A percentile compares a stretch with the other conserved stretches of the same genome.
These are phyloP conservation scores for Poteriospumella lacustris DNA, from an alignment of 108 stramenopile genomes.

Conservation along the genomic window DNA sequence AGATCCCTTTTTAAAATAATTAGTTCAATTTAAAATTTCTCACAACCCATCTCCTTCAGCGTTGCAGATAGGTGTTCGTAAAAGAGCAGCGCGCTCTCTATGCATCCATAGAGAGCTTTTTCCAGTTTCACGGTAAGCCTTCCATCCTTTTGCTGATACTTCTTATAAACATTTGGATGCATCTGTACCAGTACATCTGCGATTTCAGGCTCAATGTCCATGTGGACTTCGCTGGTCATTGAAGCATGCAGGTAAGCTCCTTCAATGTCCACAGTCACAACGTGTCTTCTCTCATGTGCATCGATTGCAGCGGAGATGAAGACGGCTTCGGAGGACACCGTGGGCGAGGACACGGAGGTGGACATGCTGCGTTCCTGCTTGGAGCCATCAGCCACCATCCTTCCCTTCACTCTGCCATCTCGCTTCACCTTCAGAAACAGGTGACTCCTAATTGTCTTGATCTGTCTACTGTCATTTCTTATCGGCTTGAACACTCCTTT, in stretches of 20 bases:
- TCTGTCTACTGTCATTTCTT: not conserved
- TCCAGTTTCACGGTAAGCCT: not conserved
- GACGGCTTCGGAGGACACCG: conserved; percentile 13
- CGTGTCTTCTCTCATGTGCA: conserved; percentile 10
- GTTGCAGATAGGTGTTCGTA: not conserved
- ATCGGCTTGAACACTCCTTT: not conserved
- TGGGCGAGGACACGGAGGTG: not conserved
- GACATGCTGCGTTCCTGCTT: not conserved
- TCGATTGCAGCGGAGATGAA: conserved; percentile 18
- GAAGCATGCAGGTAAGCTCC: conserved; percentile 27
- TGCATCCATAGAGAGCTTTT: conserved; percentile 18
- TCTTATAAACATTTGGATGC: conserved; percentile 11
- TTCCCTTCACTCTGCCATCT: not conserved
- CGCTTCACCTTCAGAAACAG: no score
- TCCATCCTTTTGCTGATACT: conserved; percentile 10
- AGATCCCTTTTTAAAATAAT: no score
- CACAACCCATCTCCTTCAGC: not conserved
- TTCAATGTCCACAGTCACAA: conserved; percentile 18
- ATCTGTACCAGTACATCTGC: conserved; percentile 13
- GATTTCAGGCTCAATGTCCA: conserved; percentile 11
- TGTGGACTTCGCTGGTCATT: conserved; percentile 21
- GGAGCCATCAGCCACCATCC: not conserved
- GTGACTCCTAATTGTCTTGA: not conserved
- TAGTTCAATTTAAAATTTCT: no score
- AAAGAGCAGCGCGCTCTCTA: not conserved